Evolutionary conservation across 179 eudicot species (phyloP).

Genomic region (Silene noctiflora): DNA sequence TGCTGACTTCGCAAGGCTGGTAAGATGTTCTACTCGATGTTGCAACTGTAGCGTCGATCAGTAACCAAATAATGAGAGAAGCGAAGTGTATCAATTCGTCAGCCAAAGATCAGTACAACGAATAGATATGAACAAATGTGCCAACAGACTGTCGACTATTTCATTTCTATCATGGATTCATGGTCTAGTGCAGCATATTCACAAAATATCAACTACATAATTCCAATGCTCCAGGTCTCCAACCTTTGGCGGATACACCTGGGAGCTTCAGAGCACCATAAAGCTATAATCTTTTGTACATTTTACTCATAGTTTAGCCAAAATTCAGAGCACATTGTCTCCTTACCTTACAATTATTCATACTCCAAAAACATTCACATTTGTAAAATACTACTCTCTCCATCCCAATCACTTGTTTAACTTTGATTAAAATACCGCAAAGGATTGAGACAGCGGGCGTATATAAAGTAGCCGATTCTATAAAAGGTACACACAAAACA

Average conservation of each 20-base stretch:
- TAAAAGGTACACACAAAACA: no score
- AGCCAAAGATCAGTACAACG: background rate
- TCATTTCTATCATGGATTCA: background rate
- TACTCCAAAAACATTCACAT: background rate
- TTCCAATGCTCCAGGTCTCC: background rate
- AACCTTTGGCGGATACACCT: no score
- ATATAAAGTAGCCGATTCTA: no score
- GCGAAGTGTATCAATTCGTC: background rate
- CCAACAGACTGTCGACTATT: background rate
- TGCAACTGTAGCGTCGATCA: slow-evolving; percentile 38
- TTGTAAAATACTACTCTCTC: background rate
- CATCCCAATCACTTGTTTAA: no score
- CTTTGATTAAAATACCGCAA: no score
- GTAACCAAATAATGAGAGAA: background rate
- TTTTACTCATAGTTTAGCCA: no score
- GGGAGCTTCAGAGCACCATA: no score
- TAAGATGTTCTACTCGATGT: slow-evolving; percentile 49
- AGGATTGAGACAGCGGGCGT: no score
- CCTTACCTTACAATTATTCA: background rate
- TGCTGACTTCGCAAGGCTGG: slow-evolving; percentile 46
- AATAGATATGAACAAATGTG: background rate
- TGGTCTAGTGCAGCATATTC: no score
- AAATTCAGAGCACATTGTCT: background rate
- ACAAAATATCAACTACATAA: background rate
- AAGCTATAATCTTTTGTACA: no score